Evolutionary conservation across 345 rosid genomes (phyloP), one percentile per base, ranked within the genome.

Genomic region (Citrus inodora): DNA sequence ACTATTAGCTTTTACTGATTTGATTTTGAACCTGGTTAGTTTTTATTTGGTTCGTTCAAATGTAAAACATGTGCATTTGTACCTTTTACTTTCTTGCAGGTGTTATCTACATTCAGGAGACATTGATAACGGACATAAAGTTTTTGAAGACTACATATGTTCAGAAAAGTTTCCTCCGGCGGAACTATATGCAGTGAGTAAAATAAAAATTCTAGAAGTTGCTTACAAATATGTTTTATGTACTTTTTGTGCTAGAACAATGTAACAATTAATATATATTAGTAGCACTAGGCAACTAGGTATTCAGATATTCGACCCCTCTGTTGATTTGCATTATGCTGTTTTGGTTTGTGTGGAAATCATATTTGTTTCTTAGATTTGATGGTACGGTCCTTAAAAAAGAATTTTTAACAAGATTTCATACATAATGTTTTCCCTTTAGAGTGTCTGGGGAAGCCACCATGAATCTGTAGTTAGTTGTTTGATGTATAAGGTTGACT

Each of bases 51-150:
- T 55, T 48, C 24, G 62, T 73, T 80, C 16, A 35, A 80, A 22
- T 7, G 63, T 38, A 22, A 64, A 40, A 10, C 33, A 32, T 63
- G 70, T 76, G 37, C 46, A 35, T 7, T 25, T 78, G 63, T 37
- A 27, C 40, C 21, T 56, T 40, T 16, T 46, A 25, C 30, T 71
- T 79, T 71, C 73, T n/a, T 76, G 48, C 81, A 96, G 99, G 89
- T 96, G 99, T 86, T 90, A 96, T 85, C 83, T 92, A 71, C 87
- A 78, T 70, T 77, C 91, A 61, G 92, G 95, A 77, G 94, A 96
- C 82, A 79, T 94, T 28, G 90, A 92, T 70, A 88, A 77, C 40
- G 98, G 92, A 87, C 87, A 83, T 83, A 83, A 84, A 87, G 30
- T 65, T 73, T 91, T 91, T 85, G 87, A 88, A 80, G 92, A 92